These are phyloP conservation scores for Colletotrichum sp. DNA, from an alignment of 2,329 filamentous ascomycete species.

Conservation along the genomic window DNA sequence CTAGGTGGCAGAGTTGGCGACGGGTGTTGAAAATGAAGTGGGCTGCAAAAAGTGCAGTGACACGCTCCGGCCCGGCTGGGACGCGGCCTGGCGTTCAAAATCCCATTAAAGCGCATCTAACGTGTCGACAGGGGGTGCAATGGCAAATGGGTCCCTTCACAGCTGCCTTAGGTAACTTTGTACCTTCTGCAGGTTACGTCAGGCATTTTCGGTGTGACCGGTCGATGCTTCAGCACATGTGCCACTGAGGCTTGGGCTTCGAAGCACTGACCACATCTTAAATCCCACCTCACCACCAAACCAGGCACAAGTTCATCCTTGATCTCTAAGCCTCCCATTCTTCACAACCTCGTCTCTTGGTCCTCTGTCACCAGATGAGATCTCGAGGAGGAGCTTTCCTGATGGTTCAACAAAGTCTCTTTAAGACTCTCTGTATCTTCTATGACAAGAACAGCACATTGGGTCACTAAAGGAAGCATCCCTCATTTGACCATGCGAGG, in stretches of 20 bases:
- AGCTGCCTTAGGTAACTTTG: neutral
- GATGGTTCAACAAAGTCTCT: neutral
- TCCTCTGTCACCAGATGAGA: neutral
- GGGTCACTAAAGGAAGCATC: neutral
- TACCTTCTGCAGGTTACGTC: neutral
- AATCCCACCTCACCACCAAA: neutral
- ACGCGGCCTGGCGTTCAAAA: constrained; percentile 13
- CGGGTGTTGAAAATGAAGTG: neutral
- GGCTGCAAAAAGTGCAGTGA: constrained; percentile 20
- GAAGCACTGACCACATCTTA: constrained; percentile 17
- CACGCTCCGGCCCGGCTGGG: constrained; percentile 4
- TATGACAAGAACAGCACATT: neutral
- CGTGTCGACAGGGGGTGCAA: constrained; percentile 13
- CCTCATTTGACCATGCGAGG: neutral
- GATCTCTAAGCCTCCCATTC: neutral
- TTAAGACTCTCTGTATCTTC: neutral
- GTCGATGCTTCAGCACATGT: neutral
- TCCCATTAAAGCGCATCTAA: constrained; percentile 11
- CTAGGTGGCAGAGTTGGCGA: neutral
- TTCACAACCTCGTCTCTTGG: neutral
- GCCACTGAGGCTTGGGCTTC: neutral
- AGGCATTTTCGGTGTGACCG: neutral
- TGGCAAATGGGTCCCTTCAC: neutral
- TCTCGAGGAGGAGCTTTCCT: neutral
- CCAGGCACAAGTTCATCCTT: neutral